phyloP scores from a whole-genome alignment of 768 basidiomycete species.

The Boletus vermiculosoides region DNA sequence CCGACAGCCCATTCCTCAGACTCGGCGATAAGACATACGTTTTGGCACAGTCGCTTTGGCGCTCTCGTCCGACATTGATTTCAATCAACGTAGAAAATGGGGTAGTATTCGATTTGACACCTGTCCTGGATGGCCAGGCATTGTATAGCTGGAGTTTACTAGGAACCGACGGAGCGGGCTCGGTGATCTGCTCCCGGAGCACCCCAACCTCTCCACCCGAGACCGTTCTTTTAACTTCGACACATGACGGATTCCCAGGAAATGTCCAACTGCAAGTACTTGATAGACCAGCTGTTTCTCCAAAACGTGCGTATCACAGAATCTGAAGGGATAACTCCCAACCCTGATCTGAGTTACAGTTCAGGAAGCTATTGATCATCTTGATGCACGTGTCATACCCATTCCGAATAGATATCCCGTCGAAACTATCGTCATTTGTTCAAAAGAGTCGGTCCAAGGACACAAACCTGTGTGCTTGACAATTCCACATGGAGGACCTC shows the following conservation, averaged over 20 bases:
- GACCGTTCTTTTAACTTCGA: conserved; percentile 46
- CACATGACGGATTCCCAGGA: conserved; percentile 11
- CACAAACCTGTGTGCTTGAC: conserved; percentile 47
- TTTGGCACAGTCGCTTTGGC: conserved; percentile 40
- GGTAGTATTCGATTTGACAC: conserved; percentile 33
- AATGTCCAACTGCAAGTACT: conserved; percentile 45
- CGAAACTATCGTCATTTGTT: conserved; percentile 54
- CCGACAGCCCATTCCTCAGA: conserved; percentile 41
- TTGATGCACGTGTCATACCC: neutral
- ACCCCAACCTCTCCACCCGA: conserved; percentile 46
- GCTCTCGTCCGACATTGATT: conserved; percentile 51
- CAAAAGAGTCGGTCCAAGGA: conserved; percentile 18
- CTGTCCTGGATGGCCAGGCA: conserved; percentile 8
- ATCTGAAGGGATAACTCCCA: neutral
- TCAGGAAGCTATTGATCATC: conserved; percentile 7
- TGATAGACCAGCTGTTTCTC: conserved; percentile 40
- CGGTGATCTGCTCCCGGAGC: conserved; percentile 51
- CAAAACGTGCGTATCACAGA: conserved; percentile 34
- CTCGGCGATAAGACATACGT: conserved; percentile 11
- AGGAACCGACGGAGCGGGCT: conserved; percentile 42
- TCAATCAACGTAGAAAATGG: conserved; percentile 44
- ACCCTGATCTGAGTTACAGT: conserved; percentile 34
- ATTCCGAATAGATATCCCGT: conserved; percentile 50
- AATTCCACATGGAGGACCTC: conserved; percentile 64
- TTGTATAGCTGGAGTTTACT: conserved; percentile 57